Percentiles rank a stretch among this genome's conserved stretches.
phyloP scores from a whole-genome alignment of 2,329 filamentous ascomycete genomes.

The Chaetomiaceae sp. region DNA sequence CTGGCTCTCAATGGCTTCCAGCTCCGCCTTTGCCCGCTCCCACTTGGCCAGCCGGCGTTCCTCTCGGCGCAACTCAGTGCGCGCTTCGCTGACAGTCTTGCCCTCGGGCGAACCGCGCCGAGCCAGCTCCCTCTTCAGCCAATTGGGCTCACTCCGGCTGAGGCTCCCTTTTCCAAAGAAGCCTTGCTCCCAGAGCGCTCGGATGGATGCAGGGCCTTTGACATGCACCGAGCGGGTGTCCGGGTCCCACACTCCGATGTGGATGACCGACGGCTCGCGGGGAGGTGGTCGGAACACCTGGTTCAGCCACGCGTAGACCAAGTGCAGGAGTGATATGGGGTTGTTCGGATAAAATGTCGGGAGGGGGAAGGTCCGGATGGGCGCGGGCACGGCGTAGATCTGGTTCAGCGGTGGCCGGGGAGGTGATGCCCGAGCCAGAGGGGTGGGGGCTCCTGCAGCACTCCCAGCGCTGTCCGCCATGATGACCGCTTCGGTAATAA shows the following conservation, averaged over 20 bases:
- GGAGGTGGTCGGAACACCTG: conserved; percentile 64
- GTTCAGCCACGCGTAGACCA: conserved; percentile 69
- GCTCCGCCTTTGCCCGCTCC: conserved; percentile 81
- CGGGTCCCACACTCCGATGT: conserved; percentile 73
- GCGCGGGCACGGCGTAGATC: conserved; percentile 76
- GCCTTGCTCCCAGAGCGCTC: conserved; percentile 88
- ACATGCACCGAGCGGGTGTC: conserved; percentile 80
- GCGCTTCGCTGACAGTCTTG: conserved; percentile 69
- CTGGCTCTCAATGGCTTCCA: conserved; percentile 73
- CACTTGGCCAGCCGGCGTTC: conserved; percentile 82
- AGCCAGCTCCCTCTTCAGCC: conserved; percentile 77
- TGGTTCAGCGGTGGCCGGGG: conserved; percentile 45
- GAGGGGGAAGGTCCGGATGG: conserved; percentile 74
- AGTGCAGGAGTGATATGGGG: conserved; percentile 77
- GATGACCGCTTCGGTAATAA: neutral
- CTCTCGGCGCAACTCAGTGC: conserved; percentile 68
- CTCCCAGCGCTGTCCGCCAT: neutral
- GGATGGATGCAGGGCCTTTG: conserved; percentile 66
- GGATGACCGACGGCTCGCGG: conserved; percentile 56
- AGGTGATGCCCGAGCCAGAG: neutral
- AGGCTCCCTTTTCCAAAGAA: conserved; percentile 95
- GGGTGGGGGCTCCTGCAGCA: conserved; percentile 1
- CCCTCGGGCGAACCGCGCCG: conserved; percentile 57
- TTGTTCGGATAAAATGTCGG: conserved; percentile 89
- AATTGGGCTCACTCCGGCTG: conserved; percentile 90